Percentiles rank a stretch among this genome's conserved stretches.
These are phyloP conservation scores for Parathielavia hyrcaniae DNA, from an alignment of 495 filamentous ascomycete species.

Conservation along the genomic window DNA sequence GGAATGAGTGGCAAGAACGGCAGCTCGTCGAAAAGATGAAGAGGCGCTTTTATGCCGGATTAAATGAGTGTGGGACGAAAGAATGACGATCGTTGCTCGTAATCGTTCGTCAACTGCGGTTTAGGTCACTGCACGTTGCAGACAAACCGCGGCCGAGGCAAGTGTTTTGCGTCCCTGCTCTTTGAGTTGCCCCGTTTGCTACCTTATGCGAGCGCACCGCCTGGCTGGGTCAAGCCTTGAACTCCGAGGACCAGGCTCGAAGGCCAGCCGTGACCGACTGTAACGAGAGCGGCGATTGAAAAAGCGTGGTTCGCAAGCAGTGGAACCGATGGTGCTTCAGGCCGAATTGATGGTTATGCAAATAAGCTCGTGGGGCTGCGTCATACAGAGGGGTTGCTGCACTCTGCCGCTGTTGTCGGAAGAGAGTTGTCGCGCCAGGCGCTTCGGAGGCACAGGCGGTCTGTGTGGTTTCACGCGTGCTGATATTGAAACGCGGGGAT, in stretches of 20 bases:
- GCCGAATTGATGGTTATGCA: background rate
- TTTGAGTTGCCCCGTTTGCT: no score
- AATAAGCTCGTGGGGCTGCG: constrained; percentile 6
- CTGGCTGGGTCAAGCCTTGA: background rate
- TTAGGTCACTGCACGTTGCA: background rate
- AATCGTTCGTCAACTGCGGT: no score
- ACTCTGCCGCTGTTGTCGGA: background rate
- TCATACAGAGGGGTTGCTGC: constrained; percentile 10
- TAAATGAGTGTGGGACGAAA: background rate
- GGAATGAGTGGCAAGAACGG: background rate
- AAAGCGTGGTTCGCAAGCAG: background rate
- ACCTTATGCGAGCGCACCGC: no score
- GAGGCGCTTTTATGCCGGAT: background rate
- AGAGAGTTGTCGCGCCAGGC: background rate
- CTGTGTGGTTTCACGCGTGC: background rate
- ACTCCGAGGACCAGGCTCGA: background rate
- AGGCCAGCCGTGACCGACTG: background rate
- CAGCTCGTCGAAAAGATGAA: background rate
- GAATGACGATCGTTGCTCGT: background rate
- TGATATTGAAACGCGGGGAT: background rate
- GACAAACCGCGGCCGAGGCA: background rate
- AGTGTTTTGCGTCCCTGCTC: background rate
- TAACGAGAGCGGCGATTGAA: no score
- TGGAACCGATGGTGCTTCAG: background rate
- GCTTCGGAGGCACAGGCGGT: constrained; percentile 3